Conservation (phyloP, 2,329 filamentous ascomycete genomes). For the Cryphonectria parasitica region DNA sequence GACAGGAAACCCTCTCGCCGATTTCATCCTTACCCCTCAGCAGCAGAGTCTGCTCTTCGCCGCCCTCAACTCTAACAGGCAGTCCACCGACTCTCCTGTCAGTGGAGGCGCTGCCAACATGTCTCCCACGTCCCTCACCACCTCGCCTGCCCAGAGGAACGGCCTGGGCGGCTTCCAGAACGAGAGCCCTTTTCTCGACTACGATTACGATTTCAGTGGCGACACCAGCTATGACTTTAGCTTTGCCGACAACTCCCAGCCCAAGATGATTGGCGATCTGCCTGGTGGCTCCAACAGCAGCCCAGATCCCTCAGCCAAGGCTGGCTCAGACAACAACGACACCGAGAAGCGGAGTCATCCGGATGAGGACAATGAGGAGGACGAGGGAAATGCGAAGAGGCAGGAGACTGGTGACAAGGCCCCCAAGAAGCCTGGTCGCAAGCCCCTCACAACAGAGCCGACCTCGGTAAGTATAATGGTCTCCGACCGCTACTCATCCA, state of each 20-base stretch:
- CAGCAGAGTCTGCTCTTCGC: constrained; percentile 78
- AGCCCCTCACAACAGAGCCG: constrained; percentile 92
- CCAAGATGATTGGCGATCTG: constrained; percentile 76
- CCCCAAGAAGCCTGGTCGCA: constrained; percentile 93
- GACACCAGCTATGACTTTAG: constrained; percentile 80
- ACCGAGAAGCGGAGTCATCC: constrained; percentile 76
- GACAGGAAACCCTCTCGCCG: constrained; percentile 50
- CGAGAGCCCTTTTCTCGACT: constrained; percentile 83
- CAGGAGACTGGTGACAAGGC: constrained; percentile 83
- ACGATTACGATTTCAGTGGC: constrained; percentile 72
- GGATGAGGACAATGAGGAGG: constrained; percentile 70
- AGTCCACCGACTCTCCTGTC: constrained; percentile 41
- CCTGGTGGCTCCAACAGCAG: constrained; percentile 56
- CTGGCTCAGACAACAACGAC: constrained; percentile 64
- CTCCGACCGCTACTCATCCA: neutral
- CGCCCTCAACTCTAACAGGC: constrained; percentile 73
- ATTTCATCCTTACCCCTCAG: constrained; percentile 73
- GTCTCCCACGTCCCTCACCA: constrained; percentile 54
- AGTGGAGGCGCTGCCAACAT: constrained; percentile 46
- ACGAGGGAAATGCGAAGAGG: constrained; percentile 63
- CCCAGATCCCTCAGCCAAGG: constrained; percentile 37
- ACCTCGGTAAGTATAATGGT: constrained; percentile 74
- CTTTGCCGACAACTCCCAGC: constrained; percentile 54
- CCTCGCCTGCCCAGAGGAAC: constrained; percentile 51
- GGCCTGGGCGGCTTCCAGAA: constrained; percentile 58